Percentiles rank a stretch among this genome's conserved stretches.
Evolutionary conservation across 2,329 filamentous ascomycete genomes (phyloP).

Genomic region (Cladosporium austrohemisphaericum): DNA sequence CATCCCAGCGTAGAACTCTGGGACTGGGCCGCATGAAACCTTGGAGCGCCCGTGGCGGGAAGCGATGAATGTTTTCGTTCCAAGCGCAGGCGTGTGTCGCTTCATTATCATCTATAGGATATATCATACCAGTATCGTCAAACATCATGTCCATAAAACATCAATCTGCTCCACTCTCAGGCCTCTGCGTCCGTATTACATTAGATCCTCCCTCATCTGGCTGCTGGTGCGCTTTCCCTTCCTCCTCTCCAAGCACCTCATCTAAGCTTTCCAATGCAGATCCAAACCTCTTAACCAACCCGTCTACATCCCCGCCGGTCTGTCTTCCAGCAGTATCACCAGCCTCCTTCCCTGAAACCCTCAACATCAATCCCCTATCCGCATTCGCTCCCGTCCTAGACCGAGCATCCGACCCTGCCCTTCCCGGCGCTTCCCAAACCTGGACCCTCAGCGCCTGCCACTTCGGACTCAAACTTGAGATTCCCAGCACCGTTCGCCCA

Average conservation of each 20-base stretch:
- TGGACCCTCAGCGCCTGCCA: slow-evolving; percentile 63
- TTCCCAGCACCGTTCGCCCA: slow-evolving; percentile 57
- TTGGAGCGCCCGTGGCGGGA: slow-evolving; percentile 38
- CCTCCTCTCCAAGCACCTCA: slow-evolving; percentile 40
- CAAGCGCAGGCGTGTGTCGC: not conserved
- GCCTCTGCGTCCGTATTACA: slow-evolving; percentile 2
- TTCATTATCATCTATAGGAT: not conserved
- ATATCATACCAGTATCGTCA: not conserved
- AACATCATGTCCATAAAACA: not conserved
- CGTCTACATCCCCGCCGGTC: slow-evolving; percentile 35
- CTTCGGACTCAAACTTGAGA: slow-evolving; percentile 67
- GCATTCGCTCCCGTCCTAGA: no score
- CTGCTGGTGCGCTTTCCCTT: slow-evolving; percentile 49
- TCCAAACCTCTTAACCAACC: slow-evolving; percentile 36
- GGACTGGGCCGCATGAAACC: slow-evolving; percentile 50
- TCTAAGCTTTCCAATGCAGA: slow-evolving; percentile 33
- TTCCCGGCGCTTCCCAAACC: slow-evolving; percentile 60
- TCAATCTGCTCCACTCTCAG: slow-evolving; percentile 1
- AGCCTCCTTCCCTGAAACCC: slow-evolving; percentile 52
- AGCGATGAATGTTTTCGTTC: not conserved
- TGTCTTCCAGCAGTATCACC: slow-evolving; percentile 26
- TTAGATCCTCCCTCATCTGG: slow-evolving; percentile 3
- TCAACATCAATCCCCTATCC: slow-evolving; percentile 55
- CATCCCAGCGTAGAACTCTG: slow-evolving; percentile 43
- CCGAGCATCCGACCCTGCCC: slow-evolving; percentile 35